Conservation (phyloP, 2,329 filamentous ascomycete genomes). For the Sporothrix curviconia region DNA sequence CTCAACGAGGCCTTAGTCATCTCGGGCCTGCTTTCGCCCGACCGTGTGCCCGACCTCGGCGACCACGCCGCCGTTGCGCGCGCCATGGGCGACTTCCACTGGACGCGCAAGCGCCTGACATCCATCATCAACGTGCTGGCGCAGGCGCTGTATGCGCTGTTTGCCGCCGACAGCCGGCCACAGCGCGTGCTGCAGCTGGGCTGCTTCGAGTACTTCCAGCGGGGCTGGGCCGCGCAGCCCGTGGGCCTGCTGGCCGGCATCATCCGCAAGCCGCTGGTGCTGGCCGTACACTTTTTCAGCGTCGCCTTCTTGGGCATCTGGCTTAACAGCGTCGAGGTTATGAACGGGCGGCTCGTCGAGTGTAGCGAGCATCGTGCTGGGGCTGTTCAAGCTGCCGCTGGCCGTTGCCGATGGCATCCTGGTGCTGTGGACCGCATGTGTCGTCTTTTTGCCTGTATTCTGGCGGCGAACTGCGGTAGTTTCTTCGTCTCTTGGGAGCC, state of each 20-base stretch:
- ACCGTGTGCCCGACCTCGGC: conserved; percentile 59
- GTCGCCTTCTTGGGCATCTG: conserved; percentile 85
- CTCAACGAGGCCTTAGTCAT: conserved; percentile 86
- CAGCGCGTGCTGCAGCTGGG: conserved; percentile 77
- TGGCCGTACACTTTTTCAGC: conserved; percentile 90
- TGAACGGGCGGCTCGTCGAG: conserved; percentile 25
- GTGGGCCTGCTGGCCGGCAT: conserved; percentile 76
- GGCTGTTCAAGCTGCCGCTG: conserved; percentile 54
- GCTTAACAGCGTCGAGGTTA: conserved; percentile 41
- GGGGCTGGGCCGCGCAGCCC: conserved; percentile 68
- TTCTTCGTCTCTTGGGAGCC: too few relatives aligned
- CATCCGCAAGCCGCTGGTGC: conserved; percentile 65
- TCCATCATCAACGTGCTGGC: conserved; percentile 97
- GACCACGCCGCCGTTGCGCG: conserved; percentile 59
- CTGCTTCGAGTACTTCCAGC: conserved; percentile 88
- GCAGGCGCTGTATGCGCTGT: conserved; percentile 84
- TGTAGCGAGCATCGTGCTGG: conserved; percentile 58
- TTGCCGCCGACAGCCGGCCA: conserved; percentile 74
- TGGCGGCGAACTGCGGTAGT: conserved; percentile 31
- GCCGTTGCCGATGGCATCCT: conserved; percentile 58
- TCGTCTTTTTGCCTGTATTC: conserved; percentile 79
- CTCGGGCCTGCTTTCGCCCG: conserved; percentile 64
- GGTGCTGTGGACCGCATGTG: conserved; percentile 73
- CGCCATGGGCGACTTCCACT: conserved; percentile 75
- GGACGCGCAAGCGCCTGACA: conserved; percentile 73